A percentile compares a stretch with the other conserved stretches of the same genome.
These are phyloP conservation scores for Epithemia pelagica DNA, from an alignment of 108 stramenopile species.

Conservation along the genomic window DNA sequence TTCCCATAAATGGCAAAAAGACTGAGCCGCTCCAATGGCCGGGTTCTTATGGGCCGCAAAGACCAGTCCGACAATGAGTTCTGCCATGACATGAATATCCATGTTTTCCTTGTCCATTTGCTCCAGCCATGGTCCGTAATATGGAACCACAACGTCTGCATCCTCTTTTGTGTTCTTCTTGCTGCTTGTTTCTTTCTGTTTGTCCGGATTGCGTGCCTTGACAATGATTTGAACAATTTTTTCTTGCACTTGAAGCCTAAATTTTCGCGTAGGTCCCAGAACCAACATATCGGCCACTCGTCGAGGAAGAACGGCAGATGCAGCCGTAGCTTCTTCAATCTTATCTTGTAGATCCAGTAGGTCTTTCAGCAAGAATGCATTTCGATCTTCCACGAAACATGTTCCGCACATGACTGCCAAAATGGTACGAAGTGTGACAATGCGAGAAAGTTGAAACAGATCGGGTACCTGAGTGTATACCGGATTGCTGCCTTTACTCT, in stretches of 20 bases:
- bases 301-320: conserved; percentile 39
- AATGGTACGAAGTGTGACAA: conserved; percentile 28
- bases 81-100: conserved; percentile 14
- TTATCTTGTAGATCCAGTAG: conserved; percentile 22
- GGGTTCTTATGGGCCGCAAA: conserved; percentile 69
- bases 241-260: conserved; percentile 25
- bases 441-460: conserved; percentile 31
- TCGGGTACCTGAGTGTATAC: conserved; percentile 12
- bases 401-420: conserved; percentile 24
- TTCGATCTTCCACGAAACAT: conserved; percentile 16
- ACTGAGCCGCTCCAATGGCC: conserved; percentile 47
- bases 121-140: conserved; percentile 3
- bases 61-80: conserved; percentile 39
- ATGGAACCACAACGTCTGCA: conserved; percentile 1
- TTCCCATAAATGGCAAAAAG: conserved; percentile 21
- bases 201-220: background rate
- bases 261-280: conserved; percentile 29
- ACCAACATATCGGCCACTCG: conserved; percentile 20
- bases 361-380: conserved; percentile 3
- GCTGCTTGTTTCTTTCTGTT: background rate
- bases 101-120: background rate
- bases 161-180: background rate
- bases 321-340: conserved; percentile 52
- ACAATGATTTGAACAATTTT: conserved; percentile 9
- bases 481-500: background rate